Evolutionary conservation across 2,329 filamentous ascomycete genomes (phyloP), one percentile per base, ranked within the genome.

Genomic region (Pseudogymnoascus verrucosus): DNA sequence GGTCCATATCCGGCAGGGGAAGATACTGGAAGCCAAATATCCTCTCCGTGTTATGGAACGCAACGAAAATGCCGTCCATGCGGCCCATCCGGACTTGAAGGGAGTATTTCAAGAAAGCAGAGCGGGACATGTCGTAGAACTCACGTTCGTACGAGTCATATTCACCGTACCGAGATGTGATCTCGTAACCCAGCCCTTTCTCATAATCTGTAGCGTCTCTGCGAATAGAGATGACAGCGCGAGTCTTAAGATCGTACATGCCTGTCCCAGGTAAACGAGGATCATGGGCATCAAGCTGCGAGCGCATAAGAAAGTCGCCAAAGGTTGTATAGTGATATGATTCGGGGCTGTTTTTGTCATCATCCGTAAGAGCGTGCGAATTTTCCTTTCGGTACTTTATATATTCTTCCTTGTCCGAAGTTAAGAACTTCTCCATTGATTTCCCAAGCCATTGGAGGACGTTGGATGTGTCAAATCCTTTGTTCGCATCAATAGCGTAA

Each of bases 21-120:
- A 99, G 83, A 73, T 99, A 99, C 75, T 99, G 95, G 75, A 99
- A 99, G 5, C 95, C 95, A 73, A 99, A 99, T 60, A 99, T 96
- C 63, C 93, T 89, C 75, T 93, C 83, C 1, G 92, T 90, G 74
- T 99, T 99, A 79, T 99, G 95, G 74, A 87, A 99, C 2, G 95
- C 95, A 21, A 98, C 90, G 72, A 98, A 99, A 60, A 98, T 97
- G 62, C 95, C 95, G 73, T 99, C 93, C 96, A 99, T 99, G 60
- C 93, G 87, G 16, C 96, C 95, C 85, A 99, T 96, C 51, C 95
- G 90, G 28, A 93, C 96, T 76, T 99, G 95, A 31, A 99, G 80
- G 8, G 93, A 96, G 75, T 99, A 99, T 73, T 99, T 99, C 63
- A 99, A 79, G 77, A 99, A 93, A 0, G 93, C 95, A 1, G 93